Percentiles rank a stretch among this genome's conserved stretches.
These are phyloP conservation scores for Fusarium tanahbumbuense DNA, from an alignment of 2,329 filamentous ascomycete genomes.

Conservation along the genomic window DNA sequence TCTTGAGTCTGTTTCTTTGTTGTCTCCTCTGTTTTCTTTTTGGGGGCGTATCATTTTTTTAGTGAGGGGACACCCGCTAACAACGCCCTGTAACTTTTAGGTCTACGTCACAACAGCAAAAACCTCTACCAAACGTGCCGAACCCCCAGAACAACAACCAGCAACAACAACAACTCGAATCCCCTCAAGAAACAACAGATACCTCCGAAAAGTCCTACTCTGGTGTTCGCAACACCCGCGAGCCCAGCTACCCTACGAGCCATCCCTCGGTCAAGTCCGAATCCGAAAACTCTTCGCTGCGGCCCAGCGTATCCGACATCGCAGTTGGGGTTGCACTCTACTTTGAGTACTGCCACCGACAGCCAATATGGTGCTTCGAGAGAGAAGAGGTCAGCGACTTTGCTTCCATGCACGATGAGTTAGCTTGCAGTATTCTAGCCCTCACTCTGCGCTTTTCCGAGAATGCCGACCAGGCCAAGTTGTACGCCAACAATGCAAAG, in stretches of 20 bases:
- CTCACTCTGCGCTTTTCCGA: conserved; percentile 55
- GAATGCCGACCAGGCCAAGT: conserved; percentile 48
- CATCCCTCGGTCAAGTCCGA: conserved; percentile 46
- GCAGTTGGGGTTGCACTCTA: conserved; percentile 53
- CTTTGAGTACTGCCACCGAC: conserved; percentile 58
- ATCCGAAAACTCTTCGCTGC: conserved; percentile 44
- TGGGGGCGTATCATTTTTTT: conserved; percentile 36
- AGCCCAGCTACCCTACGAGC: conserved; percentile 39
- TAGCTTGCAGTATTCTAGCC: conserved; percentile 56
- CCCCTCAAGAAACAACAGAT: conserved; percentile 48
- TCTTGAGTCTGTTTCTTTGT: neutral
- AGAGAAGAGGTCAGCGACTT: conserved; percentile 54
- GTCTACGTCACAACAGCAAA: conserved; percentile 35
- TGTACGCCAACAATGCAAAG: conserved; percentile 55
- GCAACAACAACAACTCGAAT: conserved; percentile 39
- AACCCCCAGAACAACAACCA: conserved; percentile 1
- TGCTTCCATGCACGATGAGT: conserved; percentile 53
- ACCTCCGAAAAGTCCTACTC: conserved; percentile 53
- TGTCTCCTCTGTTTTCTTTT: conserved; percentile 15
- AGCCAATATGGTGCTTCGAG: conserved; percentile 60
- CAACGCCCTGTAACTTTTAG: conserved; percentile 37
- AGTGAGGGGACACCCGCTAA: neutral
- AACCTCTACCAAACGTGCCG: conserved; percentile 26
- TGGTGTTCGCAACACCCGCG: conserved; percentile 44
- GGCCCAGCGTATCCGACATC: conserved; percentile 50